Conservation (phyloP, 2,329 filamentous ascomycete genomes). For the Penicillium sp. region DNA sequence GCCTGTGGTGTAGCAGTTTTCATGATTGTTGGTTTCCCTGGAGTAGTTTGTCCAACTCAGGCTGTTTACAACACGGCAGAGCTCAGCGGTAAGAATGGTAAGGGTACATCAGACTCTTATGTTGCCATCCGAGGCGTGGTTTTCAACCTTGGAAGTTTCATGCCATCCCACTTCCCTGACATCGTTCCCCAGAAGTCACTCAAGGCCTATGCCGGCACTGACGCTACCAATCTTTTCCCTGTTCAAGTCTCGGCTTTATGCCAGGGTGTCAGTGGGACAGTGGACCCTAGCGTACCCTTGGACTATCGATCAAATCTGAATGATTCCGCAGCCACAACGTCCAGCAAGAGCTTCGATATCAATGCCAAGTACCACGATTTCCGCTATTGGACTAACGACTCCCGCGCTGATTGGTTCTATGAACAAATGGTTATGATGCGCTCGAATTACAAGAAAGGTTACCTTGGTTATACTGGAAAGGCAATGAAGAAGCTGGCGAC, state of each 20-base stretch:
- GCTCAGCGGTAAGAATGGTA: conserved; percentile 70
- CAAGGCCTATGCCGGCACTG: conserved; percentile 78
- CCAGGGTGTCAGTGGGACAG: conserved; percentile 65
- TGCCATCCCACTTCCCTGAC: conserved; percentile 73
- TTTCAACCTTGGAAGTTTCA: conserved; percentile 74
- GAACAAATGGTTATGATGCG: conserved; percentile 81
- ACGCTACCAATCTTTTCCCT: conserved; percentile 87
- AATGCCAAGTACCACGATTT: conserved; percentile 92
- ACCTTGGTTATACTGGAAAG: conserved; percentile 74
- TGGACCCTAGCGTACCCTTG: conserved; percentile 73
- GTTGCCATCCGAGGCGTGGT: conserved; percentile 85
- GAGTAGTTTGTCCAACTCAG: conserved; percentile 86
- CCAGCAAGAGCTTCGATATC: conserved; percentile 64
- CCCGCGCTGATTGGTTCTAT: conserved; percentile 84
- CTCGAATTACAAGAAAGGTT: conserved; percentile 78
- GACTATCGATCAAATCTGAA: conserved; percentile 75
- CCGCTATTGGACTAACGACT: conserved; percentile 76
- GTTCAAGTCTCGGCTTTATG: conserved; percentile 92
- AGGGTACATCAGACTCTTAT: conserved; percentile 63
- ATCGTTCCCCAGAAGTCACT: conserved; percentile 62
- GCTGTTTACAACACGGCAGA: conserved; percentile 80
- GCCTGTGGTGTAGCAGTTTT: conserved; percentile 75
- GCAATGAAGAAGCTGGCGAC: conserved; percentile 70
- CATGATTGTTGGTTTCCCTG: conserved; percentile 85
- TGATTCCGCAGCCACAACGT: conserved; percentile 62